Conservation (phyloP, 139 green algal species). For the Raphidocelis subcapitata region DNA sequence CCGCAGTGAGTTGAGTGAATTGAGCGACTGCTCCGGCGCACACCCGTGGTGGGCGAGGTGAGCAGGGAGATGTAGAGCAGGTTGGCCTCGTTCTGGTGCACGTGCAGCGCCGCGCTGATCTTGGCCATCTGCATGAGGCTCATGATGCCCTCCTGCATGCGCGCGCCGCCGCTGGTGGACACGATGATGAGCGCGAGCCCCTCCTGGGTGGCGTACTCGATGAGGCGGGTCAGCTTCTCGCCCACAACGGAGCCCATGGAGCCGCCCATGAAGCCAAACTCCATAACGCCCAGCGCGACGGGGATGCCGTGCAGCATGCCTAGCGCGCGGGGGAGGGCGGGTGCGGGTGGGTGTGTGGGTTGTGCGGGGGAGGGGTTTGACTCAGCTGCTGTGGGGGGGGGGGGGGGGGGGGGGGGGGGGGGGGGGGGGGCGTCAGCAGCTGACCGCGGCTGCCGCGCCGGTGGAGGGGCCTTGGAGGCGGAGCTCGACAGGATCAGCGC, state of each 20-base stretch:
- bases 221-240: conserved; percentile 75
- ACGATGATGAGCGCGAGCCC: conserved; percentile 57
- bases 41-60: conserved; percentile 56
- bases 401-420: no score
- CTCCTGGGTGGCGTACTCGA: conserved; percentile 74
- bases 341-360: no score
- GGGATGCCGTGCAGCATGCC: conserved; percentile 75
- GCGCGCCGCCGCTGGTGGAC: conserved; percentile 58
- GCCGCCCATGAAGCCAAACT: conserved; percentile 79
- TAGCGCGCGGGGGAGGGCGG: no score
- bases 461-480: no score
- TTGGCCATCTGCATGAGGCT: conserved; percentile 66
- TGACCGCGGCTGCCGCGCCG: no score
- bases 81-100: conserved; percentile 65
- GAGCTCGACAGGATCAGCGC: no score
- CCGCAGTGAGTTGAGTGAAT: no score
- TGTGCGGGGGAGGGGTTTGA: no score
- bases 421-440: no score
- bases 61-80: conserved; percentile 64
- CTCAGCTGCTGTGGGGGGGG: no score
- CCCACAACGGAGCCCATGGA: conserved; percentile 73
- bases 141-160: conserved; percentile 78
- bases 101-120: conserved; percentile 57
- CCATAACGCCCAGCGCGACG: conserved; percentile 70
- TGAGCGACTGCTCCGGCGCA: no score